Conservation (phyloP, 495 filamentous ascomycete species). For the Cenococcum geophilum region DNA sequence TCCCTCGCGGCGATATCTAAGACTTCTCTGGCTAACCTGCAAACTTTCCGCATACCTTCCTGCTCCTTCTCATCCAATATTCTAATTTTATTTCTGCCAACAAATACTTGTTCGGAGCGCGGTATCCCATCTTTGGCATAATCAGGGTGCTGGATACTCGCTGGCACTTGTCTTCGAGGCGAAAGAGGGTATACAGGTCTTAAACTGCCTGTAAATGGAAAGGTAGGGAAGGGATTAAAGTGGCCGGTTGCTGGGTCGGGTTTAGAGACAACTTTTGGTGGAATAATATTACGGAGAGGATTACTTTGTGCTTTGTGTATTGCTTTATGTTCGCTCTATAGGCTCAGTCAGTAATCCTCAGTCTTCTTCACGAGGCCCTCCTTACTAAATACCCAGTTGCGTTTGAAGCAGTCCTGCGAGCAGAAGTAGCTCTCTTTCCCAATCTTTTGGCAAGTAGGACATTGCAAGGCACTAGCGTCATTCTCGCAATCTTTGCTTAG, state of each 20-base stretch:
- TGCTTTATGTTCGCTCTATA: constrained; percentile 74
- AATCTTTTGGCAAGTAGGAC: constrained; percentile 86
- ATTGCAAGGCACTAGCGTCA: constrained; percentile 76
- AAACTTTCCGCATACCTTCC: constrained; percentile 89
- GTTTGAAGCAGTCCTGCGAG: constrained; percentile 97
- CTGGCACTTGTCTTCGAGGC: constrained; percentile 63
- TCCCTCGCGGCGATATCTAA: constrained; percentile 83
- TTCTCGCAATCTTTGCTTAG: constrained; percentile 75
- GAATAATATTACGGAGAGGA: constrained; percentile 60
- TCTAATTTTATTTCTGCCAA: constrained; percentile 67
- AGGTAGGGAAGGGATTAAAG: constrained; percentile 87
- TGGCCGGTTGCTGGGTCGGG: constrained; percentile 80
- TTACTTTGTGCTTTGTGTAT: constrained; percentile 80
- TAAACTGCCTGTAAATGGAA: constrained; percentile 69
- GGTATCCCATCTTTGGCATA: constrained; percentile 81
- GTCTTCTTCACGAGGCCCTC: constrained; percentile 6
- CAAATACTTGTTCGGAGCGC: constrained; percentile 66
- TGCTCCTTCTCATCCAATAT: constrained; percentile 74
- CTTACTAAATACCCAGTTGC: constrained; percentile 73
- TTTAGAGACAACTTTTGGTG: constrained; percentile 76
- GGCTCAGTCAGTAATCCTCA: constrained; percentile 15
- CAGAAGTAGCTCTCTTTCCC: constrained; percentile 94
- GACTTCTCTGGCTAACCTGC: constrained; percentile 81
- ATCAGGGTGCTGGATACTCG: constrained; percentile 74
- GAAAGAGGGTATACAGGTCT: constrained; percentile 90